Conservation (phyloP, 345 rosid genomes). For the Reutealis trisperma region DNA sequence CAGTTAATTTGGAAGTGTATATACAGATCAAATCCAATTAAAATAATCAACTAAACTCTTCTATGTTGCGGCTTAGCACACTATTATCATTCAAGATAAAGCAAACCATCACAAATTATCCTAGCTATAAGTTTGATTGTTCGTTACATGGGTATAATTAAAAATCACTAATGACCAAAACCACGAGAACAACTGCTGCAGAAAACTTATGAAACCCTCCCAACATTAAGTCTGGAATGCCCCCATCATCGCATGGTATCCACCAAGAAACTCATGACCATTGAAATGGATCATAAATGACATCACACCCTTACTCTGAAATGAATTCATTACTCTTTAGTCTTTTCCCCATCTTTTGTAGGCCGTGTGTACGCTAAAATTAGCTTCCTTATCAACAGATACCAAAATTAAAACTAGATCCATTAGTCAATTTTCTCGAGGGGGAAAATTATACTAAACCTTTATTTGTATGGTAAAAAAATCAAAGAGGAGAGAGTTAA, state of each 20-base stretch:
- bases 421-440: not conserved
- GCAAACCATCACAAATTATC: not conserved
- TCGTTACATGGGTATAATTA: not conserved
- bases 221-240: not conserved
- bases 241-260: too few relatives aligned
- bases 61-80: too few relatives aligned
- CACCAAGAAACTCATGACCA: not conserved
- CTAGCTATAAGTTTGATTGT: not conserved
- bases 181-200: not conserved
- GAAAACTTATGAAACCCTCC: not conserved
- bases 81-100: not conserved
- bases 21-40: not conserved
- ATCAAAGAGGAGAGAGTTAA: not conserved
- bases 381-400: not conserved
- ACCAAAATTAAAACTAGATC: not conserved
- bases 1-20: not conserved
- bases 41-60: not conserved
- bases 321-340: not conserved
- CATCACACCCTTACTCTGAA: not conserved
- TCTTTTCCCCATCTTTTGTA: not conserved
- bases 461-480: not conserved
- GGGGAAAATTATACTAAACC: not conserved
- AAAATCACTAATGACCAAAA: not conserved
- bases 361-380: not conserved
- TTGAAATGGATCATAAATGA: not conserved